Evolutionary conservation across 805 yeast species (phyloP).

Genomic region (Cyberlindnera xishuangbannaensis): DNA sequence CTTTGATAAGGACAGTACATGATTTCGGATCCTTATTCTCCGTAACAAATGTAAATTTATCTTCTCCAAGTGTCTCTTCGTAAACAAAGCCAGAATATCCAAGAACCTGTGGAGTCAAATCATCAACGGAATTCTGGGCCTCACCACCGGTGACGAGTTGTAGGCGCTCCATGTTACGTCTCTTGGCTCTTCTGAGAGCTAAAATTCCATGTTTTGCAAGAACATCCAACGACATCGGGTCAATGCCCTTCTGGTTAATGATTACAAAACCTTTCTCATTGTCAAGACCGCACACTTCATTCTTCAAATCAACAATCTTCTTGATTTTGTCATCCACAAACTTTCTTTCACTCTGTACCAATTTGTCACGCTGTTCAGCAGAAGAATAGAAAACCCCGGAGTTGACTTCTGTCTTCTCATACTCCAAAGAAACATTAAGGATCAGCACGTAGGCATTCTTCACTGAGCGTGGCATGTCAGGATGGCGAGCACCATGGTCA

Average conservation of each 20-base stretch:
- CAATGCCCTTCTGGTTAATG: constrained; percentile 97
- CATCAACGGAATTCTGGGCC: constrained; percentile 97
- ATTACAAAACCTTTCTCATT: constrained; percentile 79
- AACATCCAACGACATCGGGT: constrained; percentile 94
- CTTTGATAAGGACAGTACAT: constrained; percentile 87
- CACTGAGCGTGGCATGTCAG: constrained; percentile 93
- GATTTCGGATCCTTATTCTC: constrained; percentile 86
- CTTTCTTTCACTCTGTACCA: constrained; percentile 87
- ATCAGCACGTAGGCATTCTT: constrained; percentile 81
- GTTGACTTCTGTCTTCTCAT: constrained; percentile 96
- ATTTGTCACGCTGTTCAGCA: constrained; percentile 94
- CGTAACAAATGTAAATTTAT: constrained; percentile 93
- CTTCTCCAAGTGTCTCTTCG: constrained; percentile 94
- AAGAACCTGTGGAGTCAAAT: constrained; percentile 67
- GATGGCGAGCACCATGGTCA: constrained; percentile 98
- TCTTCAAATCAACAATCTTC: constrained; percentile 88
- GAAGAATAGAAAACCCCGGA: constrained; percentile 90
- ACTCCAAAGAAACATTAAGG: constrained; percentile 89
- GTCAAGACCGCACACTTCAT: constrained; percentile 79
- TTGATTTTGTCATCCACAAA: constrained; percentile 91
- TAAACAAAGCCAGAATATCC: constrained; percentile 90
- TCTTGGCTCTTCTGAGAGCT: constrained; percentile 95
- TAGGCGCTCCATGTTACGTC: constrained; percentile 98
- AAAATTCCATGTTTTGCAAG: constrained; percentile 88
- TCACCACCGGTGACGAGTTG: constrained; percentile 96